Evolutionary conservation across 306 rosid genomes (phyloP).

Genomic region (Calophaca sinica): DNA sequence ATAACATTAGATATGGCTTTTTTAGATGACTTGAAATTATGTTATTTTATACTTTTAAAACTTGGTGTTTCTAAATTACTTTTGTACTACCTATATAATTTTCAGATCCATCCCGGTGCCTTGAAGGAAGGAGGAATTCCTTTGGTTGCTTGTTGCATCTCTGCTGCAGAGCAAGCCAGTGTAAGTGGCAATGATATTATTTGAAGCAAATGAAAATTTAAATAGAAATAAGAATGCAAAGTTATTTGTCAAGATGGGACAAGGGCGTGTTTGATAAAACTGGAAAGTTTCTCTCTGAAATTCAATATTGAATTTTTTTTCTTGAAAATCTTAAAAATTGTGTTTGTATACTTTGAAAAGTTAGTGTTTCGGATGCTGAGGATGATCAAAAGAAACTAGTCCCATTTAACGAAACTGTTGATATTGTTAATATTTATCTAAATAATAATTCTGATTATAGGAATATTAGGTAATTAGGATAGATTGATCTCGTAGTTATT

Average conservation of each 20-base stretch:
- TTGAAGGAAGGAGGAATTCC: slow-evolving; percentile 86
- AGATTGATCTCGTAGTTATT: too few species aligned
- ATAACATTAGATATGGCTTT: slow-evolving; percentile 15
- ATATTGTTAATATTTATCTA: too few species aligned
- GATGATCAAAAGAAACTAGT: slow-evolving; percentile 21
- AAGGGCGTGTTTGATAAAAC: slow-evolving; percentile 15
- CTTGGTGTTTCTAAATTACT: slow-evolving; percentile 33
- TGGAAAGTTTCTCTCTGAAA: slow-evolving; percentile 5
- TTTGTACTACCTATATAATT: slow-evolving; percentile 42
- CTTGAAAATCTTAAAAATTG: slow-evolving; percentile 34
- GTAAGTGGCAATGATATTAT: slow-evolving; percentile 61
- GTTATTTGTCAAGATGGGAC: slow-evolving; percentile 18
- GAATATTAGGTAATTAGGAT: too few species aligned
- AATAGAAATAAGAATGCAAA: slow-evolving; percentile 8
- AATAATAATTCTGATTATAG: too few species aligned
- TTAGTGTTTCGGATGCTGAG: slow-evolving; percentile 15
- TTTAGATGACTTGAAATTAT: slow-evolving; percentile 11
- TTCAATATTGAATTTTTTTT: slow-evolving; percentile 16
- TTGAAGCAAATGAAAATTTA: slow-evolving; percentile 29
- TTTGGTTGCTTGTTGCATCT: slow-evolving; percentile 84
- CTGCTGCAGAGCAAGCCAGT: slow-evolving; percentile 90
- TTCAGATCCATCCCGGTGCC: slow-evolving; percentile 96
- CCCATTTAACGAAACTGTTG: too few species aligned
- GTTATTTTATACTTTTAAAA: slow-evolving; percentile 14
- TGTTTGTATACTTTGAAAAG: slow-evolving; percentile 17